These are phyloP conservation scores for Rhizophagus prolifer DNA, from an alignment of 192 early-diverging fungal genomes.

Conservation along the genomic window DNA sequence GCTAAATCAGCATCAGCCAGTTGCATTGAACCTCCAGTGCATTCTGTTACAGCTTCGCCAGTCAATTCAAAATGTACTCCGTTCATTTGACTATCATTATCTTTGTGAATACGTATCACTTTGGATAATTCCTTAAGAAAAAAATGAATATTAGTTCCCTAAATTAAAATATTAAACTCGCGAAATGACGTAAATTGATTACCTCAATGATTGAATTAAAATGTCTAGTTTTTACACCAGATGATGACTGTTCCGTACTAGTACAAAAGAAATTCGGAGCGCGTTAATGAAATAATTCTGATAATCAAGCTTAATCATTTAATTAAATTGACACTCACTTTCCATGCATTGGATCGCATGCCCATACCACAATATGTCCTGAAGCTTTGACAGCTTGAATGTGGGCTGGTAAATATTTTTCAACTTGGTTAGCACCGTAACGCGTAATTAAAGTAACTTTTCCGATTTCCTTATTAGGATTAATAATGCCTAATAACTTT, in stretches of 20 bases:
- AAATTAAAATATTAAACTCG: background rate
- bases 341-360: constrained; percentile 98
- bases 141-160: background rate
- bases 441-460: constrained; percentile 96
- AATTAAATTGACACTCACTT: constrained; percentile 54
- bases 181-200: background rate
- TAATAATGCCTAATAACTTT: constrained; percentile 80
- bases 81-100: constrained; percentile 68
- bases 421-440: constrained; percentile 80
- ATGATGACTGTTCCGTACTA: constrained; percentile 73
- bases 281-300: background rate
- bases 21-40: constrained; percentile 98
- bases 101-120: constrained; percentile 81
- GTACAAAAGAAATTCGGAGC: background rate
- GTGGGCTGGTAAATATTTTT: constrained; percentile 79
- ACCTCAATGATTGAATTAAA: constrained; percentile 83
- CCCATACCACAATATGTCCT: constrained; percentile 91
- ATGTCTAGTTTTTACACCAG: constrained; percentile 88
- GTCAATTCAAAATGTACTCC: constrained; percentile 98
- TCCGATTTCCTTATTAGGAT: constrained; percentile 82
- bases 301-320: background rate
- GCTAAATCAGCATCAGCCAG: constrained; percentile 76
- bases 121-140: constrained; percentile 67
- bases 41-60: constrained; percentile 95
- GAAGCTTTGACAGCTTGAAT: constrained; percentile 87